Percentiles rank a stretch among this genome's conserved stretches.
Evolutionary conservation across 371 early-diverging fungal species (phyloP).

Genomic region (Aphelidium insulamus): DNA sequence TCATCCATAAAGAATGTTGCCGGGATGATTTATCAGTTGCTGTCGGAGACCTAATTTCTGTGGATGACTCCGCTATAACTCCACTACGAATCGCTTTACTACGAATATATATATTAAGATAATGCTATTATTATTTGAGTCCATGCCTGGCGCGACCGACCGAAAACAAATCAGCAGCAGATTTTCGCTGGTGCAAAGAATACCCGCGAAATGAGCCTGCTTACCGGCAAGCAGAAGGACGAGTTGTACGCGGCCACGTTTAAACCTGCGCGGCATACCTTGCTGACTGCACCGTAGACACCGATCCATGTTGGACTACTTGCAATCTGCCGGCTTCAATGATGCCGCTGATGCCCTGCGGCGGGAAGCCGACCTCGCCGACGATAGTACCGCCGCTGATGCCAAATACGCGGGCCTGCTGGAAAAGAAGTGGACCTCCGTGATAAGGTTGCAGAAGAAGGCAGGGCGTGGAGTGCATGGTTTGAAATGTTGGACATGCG

Average conservation of each 20-base stretch:
- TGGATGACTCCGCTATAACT: too few relatives aligned
- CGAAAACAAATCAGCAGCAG: too few relatives aligned
- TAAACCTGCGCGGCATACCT: background rate
- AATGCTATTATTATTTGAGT: too few relatives aligned
- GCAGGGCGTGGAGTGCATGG: slow-evolving; percentile 14
- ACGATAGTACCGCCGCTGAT: slow-evolving; percentile 44
- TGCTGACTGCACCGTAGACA: slow-evolving; percentile 17
- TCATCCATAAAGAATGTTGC: too few relatives aligned
- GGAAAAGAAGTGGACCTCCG: slow-evolving; percentile 86
- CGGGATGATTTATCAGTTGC: too few relatives aligned
- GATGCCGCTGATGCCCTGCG: slow-evolving; percentile 39
- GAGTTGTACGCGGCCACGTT: slow-evolving; percentile 9
- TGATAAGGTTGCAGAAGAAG: slow-evolving; percentile 75
- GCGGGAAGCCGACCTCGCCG: slow-evolving; percentile 44
- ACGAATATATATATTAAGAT: too few relatives aligned
- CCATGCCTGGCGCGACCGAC: too few relatives aligned
- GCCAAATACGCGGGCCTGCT: slow-evolving; percentile 59
- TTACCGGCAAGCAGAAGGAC: slow-evolving; percentile 10
- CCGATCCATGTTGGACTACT: slow-evolving; percentile 65
- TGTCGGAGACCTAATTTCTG: too few relatives aligned
- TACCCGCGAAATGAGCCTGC: too few relatives aligned
- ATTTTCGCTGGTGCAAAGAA: too few relatives aligned
- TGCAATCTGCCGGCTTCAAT: slow-evolving; percentile 41
- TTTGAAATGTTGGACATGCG: slow-evolving; percentile 1
- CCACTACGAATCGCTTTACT: too few relatives aligned